A percentile compares a stretch with the other conserved stretches of the same genome.
Conservation (phyloP, 1,284 basidiomycete genomes). For the Ceratobasidium papillatum region DNA sequence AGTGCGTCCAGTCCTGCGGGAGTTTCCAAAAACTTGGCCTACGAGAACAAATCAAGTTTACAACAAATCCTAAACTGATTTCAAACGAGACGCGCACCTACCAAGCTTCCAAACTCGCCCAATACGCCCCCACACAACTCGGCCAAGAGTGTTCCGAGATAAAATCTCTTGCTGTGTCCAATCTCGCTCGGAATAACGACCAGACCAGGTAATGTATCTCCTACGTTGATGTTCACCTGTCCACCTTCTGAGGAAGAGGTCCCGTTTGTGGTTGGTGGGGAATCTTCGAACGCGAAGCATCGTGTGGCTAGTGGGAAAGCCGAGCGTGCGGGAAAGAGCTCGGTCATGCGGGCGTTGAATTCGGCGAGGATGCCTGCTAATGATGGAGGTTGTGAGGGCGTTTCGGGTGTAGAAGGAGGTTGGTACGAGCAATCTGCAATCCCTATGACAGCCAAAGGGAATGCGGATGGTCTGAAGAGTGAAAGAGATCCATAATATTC, state of each 20-base stretch:
- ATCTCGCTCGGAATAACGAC: slow-evolving; percentile 79
- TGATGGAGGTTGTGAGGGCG: slow-evolving; percentile 53
- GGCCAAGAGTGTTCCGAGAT: slow-evolving; percentile 84
- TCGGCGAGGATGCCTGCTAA: slow-evolving; percentile 69
- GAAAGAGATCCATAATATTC: slow-evolving; percentile 65
- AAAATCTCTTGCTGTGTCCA: slow-evolving; percentile 76
- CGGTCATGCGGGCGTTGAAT: slow-evolving; percentile 67
- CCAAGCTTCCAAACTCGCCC: slow-evolving; percentile 78
- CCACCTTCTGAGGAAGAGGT: slow-evolving; percentile 60
- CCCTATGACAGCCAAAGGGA: slow-evolving; percentile 81
- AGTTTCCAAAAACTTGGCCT: slow-evolving; percentile 39
- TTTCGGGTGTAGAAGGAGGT: slow-evolving; percentile 41
- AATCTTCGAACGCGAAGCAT: slow-evolving; percentile 78
- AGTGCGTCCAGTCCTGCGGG: slow-evolving; percentile 36
- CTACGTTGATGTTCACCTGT: slow-evolving; percentile 62
- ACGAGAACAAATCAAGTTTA: not conserved
- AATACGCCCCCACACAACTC: slow-evolving; percentile 87
- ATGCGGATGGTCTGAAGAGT: slow-evolving; percentile 78
- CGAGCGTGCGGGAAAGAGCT: slow-evolving; percentile 70
- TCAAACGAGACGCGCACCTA: slow-evolving; percentile 33
- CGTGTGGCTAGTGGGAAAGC: slow-evolving; percentile 78
- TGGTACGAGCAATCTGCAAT: slow-evolving; percentile 69
- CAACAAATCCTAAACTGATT: not conserved
- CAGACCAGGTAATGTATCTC: slow-evolving; percentile 66
- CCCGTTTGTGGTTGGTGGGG: not conserved